Base-by-base conservation (phyloP, 2,329 filamentous ascomycete species). In the Colletotrichum lupini region DNA sequence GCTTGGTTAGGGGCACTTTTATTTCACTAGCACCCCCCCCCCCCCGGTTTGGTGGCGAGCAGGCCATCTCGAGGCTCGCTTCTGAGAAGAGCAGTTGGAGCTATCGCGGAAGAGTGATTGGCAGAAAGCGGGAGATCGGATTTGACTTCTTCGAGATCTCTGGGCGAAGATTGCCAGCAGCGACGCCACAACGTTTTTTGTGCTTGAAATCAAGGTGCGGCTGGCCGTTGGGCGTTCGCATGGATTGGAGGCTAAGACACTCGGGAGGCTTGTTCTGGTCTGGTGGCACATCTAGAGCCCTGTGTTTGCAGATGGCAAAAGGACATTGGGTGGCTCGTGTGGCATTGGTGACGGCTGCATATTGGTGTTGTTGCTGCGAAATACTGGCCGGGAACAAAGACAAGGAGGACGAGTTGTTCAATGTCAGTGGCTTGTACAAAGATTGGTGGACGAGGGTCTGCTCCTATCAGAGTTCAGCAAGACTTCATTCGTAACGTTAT, bases 91-190 rank as follows among this genome's bases (percentile, higher is more conserved):
- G 24, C 26, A 35, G 56, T 24, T 9, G 61, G 28, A 26, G 28
- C 69, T 58, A 68, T 72, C 65, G 65, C 35, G 30, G 24, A 16
- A 58, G 42, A n/a, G 30, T 32, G 58, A 72, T 69, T 72, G 70
- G 70, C 26, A 64, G 70, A 60, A 2, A 14, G 19, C 57, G 49
- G 49, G 26, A 68, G 69, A 62, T 58, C 49, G 42, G 30, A 28
- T 37, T 42, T 19, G 61, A n/a, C 28, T 57, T 8, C 52, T 46
- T 28, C 30, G 24, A 67, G 56, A 57, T 61, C 62, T 67, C 60
- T 65, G 67, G 59, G 59, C 55, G 14, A 19, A 35, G 26, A 30
- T 53, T 16, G 9, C 42, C 19, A 49, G 42, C 42, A 28, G 24
- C 58, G 32, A 26, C 66, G 58, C 66, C 66, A 63, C 57, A 22